Conservation (phyloP, 2,329 filamentous ascomycete species). For the Talaromyces atroroseus region DNA sequence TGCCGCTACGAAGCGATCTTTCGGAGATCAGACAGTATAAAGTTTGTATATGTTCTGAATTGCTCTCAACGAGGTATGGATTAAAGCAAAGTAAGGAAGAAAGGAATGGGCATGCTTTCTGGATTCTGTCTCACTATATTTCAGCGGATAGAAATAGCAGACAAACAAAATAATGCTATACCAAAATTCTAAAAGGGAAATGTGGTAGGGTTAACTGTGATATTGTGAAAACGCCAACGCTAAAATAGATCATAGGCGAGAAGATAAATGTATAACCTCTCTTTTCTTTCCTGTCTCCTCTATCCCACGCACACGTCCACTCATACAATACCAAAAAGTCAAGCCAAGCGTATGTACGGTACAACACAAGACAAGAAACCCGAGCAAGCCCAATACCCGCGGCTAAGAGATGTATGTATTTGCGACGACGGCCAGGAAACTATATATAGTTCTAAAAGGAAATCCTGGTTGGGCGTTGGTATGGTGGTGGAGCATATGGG, state of each 20-base stretch:
- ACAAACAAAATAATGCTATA: neutral
- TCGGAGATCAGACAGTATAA: neutral
- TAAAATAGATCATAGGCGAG: neutral
- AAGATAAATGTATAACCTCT: neutral
- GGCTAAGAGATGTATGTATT: neutral
- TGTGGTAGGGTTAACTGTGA: neutral
- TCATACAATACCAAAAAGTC: neutral
- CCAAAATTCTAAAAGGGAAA: neutral
- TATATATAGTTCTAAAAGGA: neutral
- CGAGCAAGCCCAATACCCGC: neutral
- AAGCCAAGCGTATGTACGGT: neutral
- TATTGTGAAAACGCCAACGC: neutral
- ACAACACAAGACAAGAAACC: neutral
- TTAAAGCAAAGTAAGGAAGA: too few relatives aligned
- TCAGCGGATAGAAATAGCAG: neutral
- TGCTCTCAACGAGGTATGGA: neutral
- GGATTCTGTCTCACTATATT: too few relatives aligned
- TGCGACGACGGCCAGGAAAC: neutral
- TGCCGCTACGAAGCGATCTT: neutral
- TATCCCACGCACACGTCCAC: neutral
- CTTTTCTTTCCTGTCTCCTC: neutral
- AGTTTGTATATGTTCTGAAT: neutral
- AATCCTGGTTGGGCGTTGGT: neutral
- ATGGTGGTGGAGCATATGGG: conserved; percentile 6
- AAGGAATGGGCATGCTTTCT: too few relatives aligned